Conservation (phyloP, 306 rosid genomes). For the Alnus rubra region DNA sequence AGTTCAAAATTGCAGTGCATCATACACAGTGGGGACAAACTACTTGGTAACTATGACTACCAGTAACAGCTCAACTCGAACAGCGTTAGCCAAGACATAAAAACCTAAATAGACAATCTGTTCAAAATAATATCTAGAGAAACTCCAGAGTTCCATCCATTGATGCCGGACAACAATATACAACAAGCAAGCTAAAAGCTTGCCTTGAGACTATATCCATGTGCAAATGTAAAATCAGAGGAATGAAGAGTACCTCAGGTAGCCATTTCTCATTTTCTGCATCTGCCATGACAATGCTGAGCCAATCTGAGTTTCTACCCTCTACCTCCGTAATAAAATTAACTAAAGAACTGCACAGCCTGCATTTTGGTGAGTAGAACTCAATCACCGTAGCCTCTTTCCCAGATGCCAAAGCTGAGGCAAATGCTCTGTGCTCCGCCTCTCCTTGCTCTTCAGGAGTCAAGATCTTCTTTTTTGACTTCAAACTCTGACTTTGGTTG, state of each 20-base stretch:
- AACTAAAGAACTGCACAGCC: constrained; percentile 72
- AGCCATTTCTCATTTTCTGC: constrained; percentile 91
- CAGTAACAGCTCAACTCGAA: background rate
- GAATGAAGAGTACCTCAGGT: constrained; percentile 47
- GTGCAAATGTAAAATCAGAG: background rate
- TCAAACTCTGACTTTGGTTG: constrained; percentile 30
- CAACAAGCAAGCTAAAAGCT: background rate
- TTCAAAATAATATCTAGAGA: background rate
- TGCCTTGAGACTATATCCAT: background rate
- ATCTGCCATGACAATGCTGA: constrained; percentile 83
- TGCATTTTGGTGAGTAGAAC: constrained; percentile 87
- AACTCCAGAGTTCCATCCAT: background rate
- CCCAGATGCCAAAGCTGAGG: constrained; percentile 68
- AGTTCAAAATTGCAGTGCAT: background rate
- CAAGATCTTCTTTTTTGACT: constrained; percentile 29
- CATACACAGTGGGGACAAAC: background rate
- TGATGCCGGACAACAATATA: background rate
- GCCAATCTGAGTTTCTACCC: constrained; percentile 69
- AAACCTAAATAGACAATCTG: background rate
- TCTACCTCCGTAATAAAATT: constrained; percentile 62
- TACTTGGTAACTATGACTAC: background rate
- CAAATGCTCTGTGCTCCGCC: constrained; percentile 82
- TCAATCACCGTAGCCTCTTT: constrained; percentile 78
- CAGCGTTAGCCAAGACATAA: background rate
- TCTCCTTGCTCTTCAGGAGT: constrained; percentile 59